These are phyloP conservation scores for Lachancea meyersii DNA, from an alignment of 805 yeast genomes.

Conservation along the genomic window DNA sequence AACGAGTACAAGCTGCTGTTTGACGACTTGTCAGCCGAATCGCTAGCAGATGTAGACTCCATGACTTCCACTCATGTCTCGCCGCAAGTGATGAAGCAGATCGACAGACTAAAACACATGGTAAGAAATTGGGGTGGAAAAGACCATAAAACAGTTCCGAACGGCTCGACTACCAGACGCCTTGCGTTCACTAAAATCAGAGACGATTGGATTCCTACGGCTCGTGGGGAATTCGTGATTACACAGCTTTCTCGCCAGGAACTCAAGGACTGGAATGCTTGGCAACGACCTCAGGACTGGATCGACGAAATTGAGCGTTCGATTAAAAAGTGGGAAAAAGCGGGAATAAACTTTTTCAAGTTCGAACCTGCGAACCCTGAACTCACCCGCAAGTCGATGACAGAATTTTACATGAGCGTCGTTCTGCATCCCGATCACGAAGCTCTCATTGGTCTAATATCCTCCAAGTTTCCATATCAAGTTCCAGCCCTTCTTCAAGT, in stretches of 20 bases:
- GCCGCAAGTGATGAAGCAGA: constrained; percentile 61
- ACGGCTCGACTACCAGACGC: constrained; percentile 52
- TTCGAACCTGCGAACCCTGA: constrained; percentile 40
- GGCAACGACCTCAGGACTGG: constrained; percentile 42
- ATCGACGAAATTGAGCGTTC: constrained; percentile 43
- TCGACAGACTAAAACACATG: constrained; percentile 44
- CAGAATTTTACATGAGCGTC: constrained; percentile 56
- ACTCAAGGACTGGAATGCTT: constrained; percentile 33
- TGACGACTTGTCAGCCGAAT: constrained; percentile 62
- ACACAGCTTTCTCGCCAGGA: constrained; percentile 43
- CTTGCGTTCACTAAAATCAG: constrained; percentile 62
- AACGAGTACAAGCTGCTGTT: constrained; percentile 63
- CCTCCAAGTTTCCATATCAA: constrained; percentile 65
- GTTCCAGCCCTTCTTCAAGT: constrained; percentile 74
- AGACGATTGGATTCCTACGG: constrained; percentile 76
- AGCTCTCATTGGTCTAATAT: constrained; percentile 46
- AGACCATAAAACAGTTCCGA: constrained; percentile 69
- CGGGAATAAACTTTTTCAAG: constrained; percentile 53
- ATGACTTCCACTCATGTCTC: constrained; percentile 64
- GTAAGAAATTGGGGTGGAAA: constrained; percentile 83
- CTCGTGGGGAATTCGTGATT: constrained; percentile 55
- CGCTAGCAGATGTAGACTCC: constrained; percentile 68
- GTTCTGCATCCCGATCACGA: constrained; percentile 78
- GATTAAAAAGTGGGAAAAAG: constrained; percentile 29
- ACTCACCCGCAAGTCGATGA: constrained; percentile 30